Evolutionary conservation across 768 basidiomycete species (phyloP).

Genomic region (Suillus luteus): DNA sequence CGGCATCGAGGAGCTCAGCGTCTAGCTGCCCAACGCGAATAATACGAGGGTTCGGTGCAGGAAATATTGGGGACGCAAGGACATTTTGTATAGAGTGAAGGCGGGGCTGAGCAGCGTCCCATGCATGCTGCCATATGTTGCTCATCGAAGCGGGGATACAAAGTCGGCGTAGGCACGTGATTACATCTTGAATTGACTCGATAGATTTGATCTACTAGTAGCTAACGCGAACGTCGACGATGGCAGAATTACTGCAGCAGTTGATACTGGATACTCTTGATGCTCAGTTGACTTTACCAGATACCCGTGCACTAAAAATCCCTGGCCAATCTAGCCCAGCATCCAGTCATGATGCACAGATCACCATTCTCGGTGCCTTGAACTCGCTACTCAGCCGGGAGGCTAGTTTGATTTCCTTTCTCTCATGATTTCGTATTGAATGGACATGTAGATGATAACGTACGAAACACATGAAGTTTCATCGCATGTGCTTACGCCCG

Average conservation of each 20-base stretch:
- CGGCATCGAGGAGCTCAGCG: constrained; percentile 86
- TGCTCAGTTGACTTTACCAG: constrained; percentile 52
- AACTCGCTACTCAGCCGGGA: constrained; percentile 89
- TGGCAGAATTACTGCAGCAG: constrained; percentile 82
- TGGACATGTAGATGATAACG: constrained; percentile 67
- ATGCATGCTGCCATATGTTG: constrained; percentile 58
- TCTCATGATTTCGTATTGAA: constrained; percentile 17
- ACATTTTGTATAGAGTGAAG: constrained; percentile 50
- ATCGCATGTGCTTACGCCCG: constrained; percentile 73
- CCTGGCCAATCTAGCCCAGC: constrained; percentile 64
- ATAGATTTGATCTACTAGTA: constrained; percentile 14
- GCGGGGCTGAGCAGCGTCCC: constrained; percentile 59
- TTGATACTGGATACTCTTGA: constrained; percentile 76
- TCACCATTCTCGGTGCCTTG: constrained; percentile 82
- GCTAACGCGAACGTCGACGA: constrained; percentile 30
- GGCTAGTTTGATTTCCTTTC: constrained; percentile 43
- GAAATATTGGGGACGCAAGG: constrained; percentile 34
- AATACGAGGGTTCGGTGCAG: constrained; percentile 42
- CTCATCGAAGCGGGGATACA: constrained; percentile 9
- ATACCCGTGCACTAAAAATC: constrained; percentile 68
- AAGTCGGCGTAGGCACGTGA: constrained; percentile 20
- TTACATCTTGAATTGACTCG: constrained; percentile 11
- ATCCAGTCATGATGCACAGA: constrained; percentile 74
- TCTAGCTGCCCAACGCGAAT: constrained; percentile 90
- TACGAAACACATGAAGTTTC: constrained; percentile 78